Base-by-base conservation (phyloP, 2,329 filamentous ascomycete genomes). In the Thermochaetoides dissita region DNA sequence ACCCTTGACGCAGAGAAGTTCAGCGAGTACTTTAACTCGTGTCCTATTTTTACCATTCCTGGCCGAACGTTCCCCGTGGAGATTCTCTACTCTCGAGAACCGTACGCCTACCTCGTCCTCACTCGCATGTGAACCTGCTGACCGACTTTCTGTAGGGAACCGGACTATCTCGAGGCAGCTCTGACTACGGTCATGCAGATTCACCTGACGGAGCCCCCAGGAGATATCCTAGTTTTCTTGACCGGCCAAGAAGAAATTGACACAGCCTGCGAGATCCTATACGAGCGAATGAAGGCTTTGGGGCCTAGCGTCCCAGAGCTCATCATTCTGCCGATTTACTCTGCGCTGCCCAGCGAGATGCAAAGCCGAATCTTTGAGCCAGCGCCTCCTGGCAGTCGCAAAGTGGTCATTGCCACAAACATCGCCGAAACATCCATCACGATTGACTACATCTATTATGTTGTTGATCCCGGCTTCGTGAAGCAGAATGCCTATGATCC, bases 141-240 rank as follows among this genome's bases (percentile, higher is more conserved):
- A 49, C 47, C 10, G 8, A 24, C 17, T 35, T 11, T n/a, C 1
- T 30, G 8, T n/a, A 49, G 47, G 0, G 91, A 96, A 58, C 87
- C 84, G 0, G 93, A 98, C 57, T 98, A 98, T 53, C 68, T 98
- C 10, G 91, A 96, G 59, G 80, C 88, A 1, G 87, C 91, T 0
- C 68, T 98, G n/a, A 83, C 88, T 10, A 96, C 91, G 0, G 87
- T 95, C 38, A 95, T 98, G 89, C 86, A 96, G 57, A 96, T 98
- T 42, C 91, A 98, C 58, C 65, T 98, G 11, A 91, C 83, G 2
- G 91, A 98, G 55, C 86, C 88, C 6, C 73, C 80, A 11, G 91
- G 91, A 50, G 93, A 98, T 55, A 95, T 98, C 40, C 64, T 98
- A n/a, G 69, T 98, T 2, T 98, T 98, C 66, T 71, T 98, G 53